Evolutionary conservation across 1,284 basidiomycete genomes (phyloP).

Genomic region (Vanrija sp.): DNA sequence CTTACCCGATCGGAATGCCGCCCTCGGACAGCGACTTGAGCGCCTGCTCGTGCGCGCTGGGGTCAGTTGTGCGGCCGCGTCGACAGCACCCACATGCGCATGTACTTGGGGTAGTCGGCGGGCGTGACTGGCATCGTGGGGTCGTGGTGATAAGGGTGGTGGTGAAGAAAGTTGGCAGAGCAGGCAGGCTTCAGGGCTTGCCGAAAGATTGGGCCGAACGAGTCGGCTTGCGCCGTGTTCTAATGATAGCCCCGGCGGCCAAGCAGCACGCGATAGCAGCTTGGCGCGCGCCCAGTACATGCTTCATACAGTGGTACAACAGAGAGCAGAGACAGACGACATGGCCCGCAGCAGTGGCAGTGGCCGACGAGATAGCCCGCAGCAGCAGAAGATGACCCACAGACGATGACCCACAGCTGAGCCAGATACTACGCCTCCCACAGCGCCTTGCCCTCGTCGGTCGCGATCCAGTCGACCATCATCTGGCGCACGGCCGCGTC

Average conservation of each 20-base stretch:
- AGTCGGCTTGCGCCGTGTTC: no score
- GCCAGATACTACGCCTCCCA: slow-evolving; percentile 1
- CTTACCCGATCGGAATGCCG: slow-evolving; percentile 41
- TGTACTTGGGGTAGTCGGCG: slow-evolving; percentile 25
- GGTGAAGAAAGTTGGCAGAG: no score
- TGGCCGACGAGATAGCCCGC: no score
- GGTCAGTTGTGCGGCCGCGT: background rate
- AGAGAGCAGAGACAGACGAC: no score
- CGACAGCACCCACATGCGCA: slow-evolving; percentile 21
- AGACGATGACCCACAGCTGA: slow-evolving; percentile 8
- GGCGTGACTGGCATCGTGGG: slow-evolving; percentile 12
- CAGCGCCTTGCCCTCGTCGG: slow-evolving; percentile 2
- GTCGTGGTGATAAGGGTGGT: background rate
- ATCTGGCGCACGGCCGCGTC: slow-evolving; percentile 1
- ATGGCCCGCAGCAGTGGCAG: no score
- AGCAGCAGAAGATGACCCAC: no score
- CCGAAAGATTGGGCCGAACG: no score
- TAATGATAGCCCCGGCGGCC: no score
- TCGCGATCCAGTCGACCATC: slow-evolving; percentile 12
- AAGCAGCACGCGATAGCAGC: no score
- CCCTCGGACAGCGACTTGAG: slow-evolving; percentile 26
- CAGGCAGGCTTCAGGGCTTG: no score
- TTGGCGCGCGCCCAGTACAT: no score
- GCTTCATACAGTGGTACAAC: no score
- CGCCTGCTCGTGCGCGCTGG: slow-evolving; percentile 31